Conservation (phyloP, 169 alveolate genomes). For the Cardiosporidium cionae region DNA sequence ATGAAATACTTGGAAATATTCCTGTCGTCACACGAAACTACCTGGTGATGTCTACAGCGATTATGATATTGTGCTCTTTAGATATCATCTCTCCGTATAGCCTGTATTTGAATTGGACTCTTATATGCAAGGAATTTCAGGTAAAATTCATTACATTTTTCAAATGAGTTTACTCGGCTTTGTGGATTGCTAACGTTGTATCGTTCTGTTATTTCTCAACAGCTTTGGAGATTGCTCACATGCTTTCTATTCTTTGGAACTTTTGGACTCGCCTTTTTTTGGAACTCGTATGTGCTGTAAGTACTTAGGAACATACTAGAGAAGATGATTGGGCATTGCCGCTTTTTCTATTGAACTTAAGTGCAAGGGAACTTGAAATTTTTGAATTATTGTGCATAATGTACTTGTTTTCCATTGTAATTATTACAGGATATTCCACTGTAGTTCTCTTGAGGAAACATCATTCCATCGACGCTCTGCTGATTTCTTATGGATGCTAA, state of each 20-base stretch:
- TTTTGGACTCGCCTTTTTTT: constrained; percentile 76
- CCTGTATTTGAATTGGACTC: constrained; percentile 39
- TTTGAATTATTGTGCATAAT: no score
- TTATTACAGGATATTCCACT: constrained; percentile 32
- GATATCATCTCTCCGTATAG: constrained; percentile 44
- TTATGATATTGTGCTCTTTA: constrained; percentile 45
- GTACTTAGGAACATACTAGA: neutral
- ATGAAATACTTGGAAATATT: constrained; percentile 10
- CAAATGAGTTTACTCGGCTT: neutral
- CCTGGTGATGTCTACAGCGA: constrained; percentile 21
- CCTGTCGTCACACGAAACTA: constrained; percentile 42
- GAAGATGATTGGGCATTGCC: no score
- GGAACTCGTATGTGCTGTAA: constrained; percentile 80
- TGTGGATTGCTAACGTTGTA: neutral
- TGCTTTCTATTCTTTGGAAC: constrained; percentile 82
- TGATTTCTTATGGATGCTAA: constrained; percentile 42
- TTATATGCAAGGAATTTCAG: constrained; percentile 4
- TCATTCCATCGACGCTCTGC: constrained; percentile 36
- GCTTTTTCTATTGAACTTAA: no score
- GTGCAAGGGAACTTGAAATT: no score
- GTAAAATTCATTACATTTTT: no score
- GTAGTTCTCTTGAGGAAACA: constrained; percentile 44
- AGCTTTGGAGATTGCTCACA: constrained; percentile 78
- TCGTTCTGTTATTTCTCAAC: constrained; percentile 8
- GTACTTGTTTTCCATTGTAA: no score